Conservation (phyloP, 768 basidiomycete species). For the Russula virescens region DNA sequence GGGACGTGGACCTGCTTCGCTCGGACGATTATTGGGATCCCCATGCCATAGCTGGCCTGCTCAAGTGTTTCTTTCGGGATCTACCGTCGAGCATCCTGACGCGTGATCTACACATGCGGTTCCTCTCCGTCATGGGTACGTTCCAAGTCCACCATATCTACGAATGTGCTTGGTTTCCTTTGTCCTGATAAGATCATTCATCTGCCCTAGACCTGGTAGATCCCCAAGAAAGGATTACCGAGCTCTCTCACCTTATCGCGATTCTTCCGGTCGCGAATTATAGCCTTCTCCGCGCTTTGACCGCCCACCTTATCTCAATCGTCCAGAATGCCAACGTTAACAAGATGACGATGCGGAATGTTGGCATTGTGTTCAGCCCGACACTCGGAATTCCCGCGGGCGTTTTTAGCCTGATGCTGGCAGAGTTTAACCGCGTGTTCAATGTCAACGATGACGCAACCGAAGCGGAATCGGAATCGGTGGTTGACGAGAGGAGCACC, state of each 20-base stretch:
- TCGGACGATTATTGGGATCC: constrained; percentile 96
- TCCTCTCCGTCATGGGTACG: constrained; percentile 90
- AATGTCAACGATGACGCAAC: constrained; percentile 55
- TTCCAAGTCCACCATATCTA: constrained; percentile 22
- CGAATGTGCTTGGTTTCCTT: constrained; percentile 5
- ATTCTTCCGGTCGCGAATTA: constrained; percentile 90
- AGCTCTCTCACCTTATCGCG: constrained; percentile 81
- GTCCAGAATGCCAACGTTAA: constrained; percentile 85
- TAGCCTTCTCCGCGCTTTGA: constrained; percentile 87
- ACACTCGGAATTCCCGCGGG: constrained; percentile 97
- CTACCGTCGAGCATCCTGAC: constrained; percentile 90
- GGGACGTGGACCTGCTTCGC: constrained; percentile 86
- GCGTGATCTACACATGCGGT: constrained; percentile 82
- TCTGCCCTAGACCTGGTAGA: constrained; percentile 73
- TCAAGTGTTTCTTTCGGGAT: constrained; percentile 92
- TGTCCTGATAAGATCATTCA: constrained; percentile 16
- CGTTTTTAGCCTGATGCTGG: constrained; percentile 91
- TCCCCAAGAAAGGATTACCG: constrained; percentile 79
- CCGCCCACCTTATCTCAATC: constrained; percentile 90
- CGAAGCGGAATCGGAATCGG: constrained; percentile 8
- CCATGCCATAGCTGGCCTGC: constrained; percentile 91
- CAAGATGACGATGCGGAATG: constrained; percentile 99
- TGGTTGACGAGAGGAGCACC: constrained; percentile 13
- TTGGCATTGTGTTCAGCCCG: constrained; percentile 97
- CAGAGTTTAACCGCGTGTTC: constrained; percentile 90